phyloP scores from a whole-genome alignment of 495 filamentous ascomycete genomes.

The Chaetomium cochliodes region DNA sequence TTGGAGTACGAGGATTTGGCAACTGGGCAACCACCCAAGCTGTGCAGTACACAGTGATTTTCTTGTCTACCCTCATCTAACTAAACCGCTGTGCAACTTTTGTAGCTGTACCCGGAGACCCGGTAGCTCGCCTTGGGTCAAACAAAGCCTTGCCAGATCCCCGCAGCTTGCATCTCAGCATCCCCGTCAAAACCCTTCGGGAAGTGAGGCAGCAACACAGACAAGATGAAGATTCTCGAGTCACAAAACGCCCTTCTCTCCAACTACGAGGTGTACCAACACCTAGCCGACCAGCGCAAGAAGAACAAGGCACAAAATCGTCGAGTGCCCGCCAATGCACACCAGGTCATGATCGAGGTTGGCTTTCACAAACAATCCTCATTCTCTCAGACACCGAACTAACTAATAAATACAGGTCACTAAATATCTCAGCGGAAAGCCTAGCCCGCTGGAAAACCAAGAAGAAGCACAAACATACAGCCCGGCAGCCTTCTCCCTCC shows the following conservation, averaged over 20 bases:
- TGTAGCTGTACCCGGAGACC: not conserved
- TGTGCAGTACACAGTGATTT: not conserved
- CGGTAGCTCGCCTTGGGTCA: no score
- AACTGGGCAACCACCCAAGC: not conserved
- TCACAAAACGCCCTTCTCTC: conserved; percentile 47
- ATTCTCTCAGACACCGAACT: not conserved
- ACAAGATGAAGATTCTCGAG: conserved; percentile 51
- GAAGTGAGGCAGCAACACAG: not conserved
- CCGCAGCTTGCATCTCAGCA: not conserved
- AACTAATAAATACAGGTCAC: conserved; percentile 33
- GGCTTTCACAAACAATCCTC: not conserved
- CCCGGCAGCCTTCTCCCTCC: conserved; percentile 30
- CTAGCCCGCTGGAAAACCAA: conserved; percentile 44
- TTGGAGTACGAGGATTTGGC: not conserved
- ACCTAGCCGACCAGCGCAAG: conserved; percentile 42
- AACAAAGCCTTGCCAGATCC: not conserved
- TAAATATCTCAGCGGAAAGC: conserved; percentile 41
- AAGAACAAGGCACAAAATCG: conserved; percentile 42
- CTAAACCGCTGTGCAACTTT: not conserved
- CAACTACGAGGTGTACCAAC: conserved; percentile 52
- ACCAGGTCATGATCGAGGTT: conserved; percentile 33
- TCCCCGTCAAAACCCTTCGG: not conserved
- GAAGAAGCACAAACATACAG: conserved; percentile 43
- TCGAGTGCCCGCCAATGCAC: conserved; percentile 42
- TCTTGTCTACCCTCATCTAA: not conserved